Evolutionary conservation across 306 rosid species (phyloP).

Genomic region (Lotus japonicus): DNA sequence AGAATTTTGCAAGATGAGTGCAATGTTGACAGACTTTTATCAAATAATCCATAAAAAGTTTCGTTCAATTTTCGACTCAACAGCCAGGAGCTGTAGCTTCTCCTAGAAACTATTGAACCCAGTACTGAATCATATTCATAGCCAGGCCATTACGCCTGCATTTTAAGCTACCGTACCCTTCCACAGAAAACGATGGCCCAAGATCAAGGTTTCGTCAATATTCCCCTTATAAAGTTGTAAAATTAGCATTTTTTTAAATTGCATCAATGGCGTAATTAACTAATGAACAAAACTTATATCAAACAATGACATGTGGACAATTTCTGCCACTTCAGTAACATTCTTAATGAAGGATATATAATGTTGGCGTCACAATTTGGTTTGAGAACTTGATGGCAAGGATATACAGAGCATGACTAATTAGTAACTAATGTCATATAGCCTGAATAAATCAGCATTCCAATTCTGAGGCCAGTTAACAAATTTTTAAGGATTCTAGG

Average conservation of each 20-base stretch:
- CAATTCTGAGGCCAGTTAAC: background rate
- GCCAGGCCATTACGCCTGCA: background rate
- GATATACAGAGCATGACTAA: background rate
- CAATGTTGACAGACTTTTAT: too few relatives aligned
- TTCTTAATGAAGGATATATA: background rate
- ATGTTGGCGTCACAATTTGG: background rate
- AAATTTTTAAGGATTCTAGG: background rate
- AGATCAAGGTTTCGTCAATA: background rate
- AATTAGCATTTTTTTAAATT: background rate
- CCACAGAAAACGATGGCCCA: background rate
- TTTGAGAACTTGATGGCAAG: background rate
- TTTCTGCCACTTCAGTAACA: background rate
- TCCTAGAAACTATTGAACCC: background rate
- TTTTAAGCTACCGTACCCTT: background rate
- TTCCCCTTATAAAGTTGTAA: background rate
- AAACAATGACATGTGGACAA: too few relatives aligned
- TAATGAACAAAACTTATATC: background rate
- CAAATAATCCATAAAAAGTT: too few relatives aligned
- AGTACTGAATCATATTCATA: background rate
- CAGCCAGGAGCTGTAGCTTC: background rate
- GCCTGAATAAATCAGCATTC: background rate
- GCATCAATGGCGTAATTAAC: background rate
- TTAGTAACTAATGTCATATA: background rate
- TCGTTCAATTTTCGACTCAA: too few relatives aligned
- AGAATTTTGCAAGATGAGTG: background rate